These are phyloP conservation scores for Xylaria flabelliformis DNA, from an alignment of 495 filamentous ascomycete species.

Conservation along the genomic window DNA sequence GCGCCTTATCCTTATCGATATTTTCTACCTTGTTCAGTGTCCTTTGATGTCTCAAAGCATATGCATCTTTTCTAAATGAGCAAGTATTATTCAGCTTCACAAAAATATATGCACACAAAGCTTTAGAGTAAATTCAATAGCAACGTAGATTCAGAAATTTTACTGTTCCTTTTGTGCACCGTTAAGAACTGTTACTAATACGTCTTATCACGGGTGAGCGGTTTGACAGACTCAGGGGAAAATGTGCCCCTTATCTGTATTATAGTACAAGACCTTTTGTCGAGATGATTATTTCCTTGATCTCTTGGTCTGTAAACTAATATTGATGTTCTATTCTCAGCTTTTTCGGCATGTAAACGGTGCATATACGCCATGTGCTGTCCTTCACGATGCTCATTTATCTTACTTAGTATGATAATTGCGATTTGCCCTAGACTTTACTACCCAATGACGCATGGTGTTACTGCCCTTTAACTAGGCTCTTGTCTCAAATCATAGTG, in stretches of 20 bases:
- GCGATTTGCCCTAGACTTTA: neutral
- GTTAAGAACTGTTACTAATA: neutral
- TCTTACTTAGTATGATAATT: neutral
- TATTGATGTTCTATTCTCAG: neutral
- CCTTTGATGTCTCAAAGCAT: conserved; percentile 17
- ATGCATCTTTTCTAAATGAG: neutral
- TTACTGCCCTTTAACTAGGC: no score
- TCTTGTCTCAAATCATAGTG: no score
- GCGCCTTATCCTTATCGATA: neutral
- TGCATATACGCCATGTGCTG: neutral
- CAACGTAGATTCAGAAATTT: neutral
- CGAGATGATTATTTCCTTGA: neutral
- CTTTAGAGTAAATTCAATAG: neutral
- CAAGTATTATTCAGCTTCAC: neutral
- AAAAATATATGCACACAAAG: neutral
- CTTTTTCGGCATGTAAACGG: neutral
- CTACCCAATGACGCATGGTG: no score
- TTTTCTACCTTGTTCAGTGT: conserved; percentile 2
- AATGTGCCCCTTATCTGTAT: neutral
- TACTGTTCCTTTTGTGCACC: neutral
- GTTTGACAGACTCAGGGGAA: neutral
- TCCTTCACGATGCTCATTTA: neutral
- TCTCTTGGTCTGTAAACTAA: neutral
- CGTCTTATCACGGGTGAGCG: neutral
- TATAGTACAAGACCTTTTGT: neutral